A percentile compares a stretch with the other conserved stretches of the same genome.
These are phyloP conservation scores for Sphaerulina populicola DNA, from an alignment of 2,329 filamentous ascomycete species.

Conservation along the genomic window DNA sequence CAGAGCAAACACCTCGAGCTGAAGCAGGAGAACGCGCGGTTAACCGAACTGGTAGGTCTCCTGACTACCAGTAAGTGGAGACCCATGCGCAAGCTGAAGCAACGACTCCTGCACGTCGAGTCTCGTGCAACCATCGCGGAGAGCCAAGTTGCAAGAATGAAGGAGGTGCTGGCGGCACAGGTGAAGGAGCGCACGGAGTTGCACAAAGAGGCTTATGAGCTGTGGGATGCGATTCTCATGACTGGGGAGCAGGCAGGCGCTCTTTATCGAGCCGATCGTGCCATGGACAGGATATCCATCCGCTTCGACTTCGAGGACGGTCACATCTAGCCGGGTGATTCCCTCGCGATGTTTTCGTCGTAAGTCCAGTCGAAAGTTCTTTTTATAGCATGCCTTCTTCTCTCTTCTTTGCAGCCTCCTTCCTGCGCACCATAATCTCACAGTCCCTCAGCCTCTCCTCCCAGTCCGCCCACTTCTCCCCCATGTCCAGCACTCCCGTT, in stretches of 20 bases:
- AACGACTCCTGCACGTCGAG: not conserved
- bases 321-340: not conserved
- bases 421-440: constrained; percentile 57
- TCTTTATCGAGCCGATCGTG: not conserved
- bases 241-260: not conserved
- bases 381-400: constrained; percentile 40
- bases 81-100: constrained; percentile 1
- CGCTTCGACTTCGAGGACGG: constrained; percentile 3
- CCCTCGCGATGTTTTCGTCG: not conserved
- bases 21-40: constrained; percentile 1
- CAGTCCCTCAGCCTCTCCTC: constrained; percentile 58
- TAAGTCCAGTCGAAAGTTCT: not conserved
- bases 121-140: constrained; percentile 1
- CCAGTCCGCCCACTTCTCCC: constrained; percentile 61
- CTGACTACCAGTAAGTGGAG: constrained; percentile 5
- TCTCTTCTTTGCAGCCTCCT: constrained; percentile 50
- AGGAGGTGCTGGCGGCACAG: not conserved
- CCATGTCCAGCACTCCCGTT: constrained; percentile 57
- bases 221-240: not conserved
- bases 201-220: not conserved
- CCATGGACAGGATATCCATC: not conserved
- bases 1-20: not conserved
- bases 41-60: not conserved
- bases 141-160: not conserved
- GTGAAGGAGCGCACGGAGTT: constrained; percentile 2